Percentiles rank a stretch among this genome's conserved stretches.
Evolutionary conservation across 495 filamentous ascomycete species (phyloP).

Genomic region (Margaritispora aquatica): DNA sequence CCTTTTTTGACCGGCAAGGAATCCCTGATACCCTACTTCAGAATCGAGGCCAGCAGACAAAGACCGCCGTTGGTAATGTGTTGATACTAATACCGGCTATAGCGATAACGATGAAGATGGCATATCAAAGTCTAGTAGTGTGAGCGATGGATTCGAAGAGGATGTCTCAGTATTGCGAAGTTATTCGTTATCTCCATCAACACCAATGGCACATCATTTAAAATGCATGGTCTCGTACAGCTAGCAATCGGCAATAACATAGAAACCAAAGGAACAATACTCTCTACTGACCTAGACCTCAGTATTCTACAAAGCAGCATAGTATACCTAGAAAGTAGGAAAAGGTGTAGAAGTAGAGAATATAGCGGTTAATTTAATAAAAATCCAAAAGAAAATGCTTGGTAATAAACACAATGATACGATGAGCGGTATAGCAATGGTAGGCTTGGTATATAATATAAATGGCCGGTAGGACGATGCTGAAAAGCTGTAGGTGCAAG

Average conservation of each 20-base stretch:
- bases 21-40: slow-evolving; percentile 28
- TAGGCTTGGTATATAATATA: slow-evolving; percentile 18
- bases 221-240: slow-evolving; percentile 45
- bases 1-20: slow-evolving; percentile 28
- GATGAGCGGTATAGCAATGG: slow-evolving; percentile 14
- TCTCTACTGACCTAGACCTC: slow-evolving; percentile 24
- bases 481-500: slow-evolving; percentile 27
- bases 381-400: slow-evolving; percentile 19
- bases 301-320: slow-evolving; percentile 26
- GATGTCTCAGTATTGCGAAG: slow-evolving; percentile 34
- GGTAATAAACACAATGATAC: slow-evolving; percentile 23
- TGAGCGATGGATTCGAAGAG: slow-evolving; percentile 33
- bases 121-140: slow-evolving; percentile 1
- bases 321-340: slow-evolving; percentile 24
- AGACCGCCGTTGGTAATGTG: too few relatives aligned
- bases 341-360: slow-evolving; percentile 19
- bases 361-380: slow-evolving; percentile 11
- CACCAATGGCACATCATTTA: slow-evolving; percentile 24
- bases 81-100: too few relatives aligned
- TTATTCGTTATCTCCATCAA: slow-evolving; percentile 34
- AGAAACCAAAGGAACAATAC: slow-evolving; percentile 11
- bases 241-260: slow-evolving; percentile 24
- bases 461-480: slow-evolving; percentile 25
- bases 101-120: background rate
- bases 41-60: slow-evolving; percentile 5